A percentile compares a stretch with the other conserved stretches of the same genome.
These are phyloP conservation scores for Ustilago vetiveriae DNA, from an alignment of 1,284 basidiomycete species.

Conservation along the genomic window DNA sequence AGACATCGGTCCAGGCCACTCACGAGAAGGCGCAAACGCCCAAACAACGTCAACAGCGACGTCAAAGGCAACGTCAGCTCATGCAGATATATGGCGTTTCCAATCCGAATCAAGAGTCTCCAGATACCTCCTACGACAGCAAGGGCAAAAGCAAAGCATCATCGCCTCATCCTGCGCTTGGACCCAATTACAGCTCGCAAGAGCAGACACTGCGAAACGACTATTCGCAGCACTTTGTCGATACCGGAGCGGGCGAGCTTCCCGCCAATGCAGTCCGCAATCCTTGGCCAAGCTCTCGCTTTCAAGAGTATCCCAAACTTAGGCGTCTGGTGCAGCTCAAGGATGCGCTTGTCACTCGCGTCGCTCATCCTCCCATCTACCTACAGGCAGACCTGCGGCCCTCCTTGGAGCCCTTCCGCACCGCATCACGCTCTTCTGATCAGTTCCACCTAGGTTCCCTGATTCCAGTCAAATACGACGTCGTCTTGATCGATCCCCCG, in stretches of 20 bases:
- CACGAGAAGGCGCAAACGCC: conserved; percentile 12
- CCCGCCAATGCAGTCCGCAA: conserved; percentile 63
- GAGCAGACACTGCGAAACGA: conserved; percentile 96
- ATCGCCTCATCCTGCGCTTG: conserved; percentile 7
- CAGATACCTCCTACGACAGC: neutral
- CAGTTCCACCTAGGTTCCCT: conserved; percentile 52
- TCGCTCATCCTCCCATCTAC: conserved; percentile 58
- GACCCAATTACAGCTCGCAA: conserved; percentile 71
- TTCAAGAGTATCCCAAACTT: conserved; percentile 76
- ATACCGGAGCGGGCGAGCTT: conserved; percentile 66
- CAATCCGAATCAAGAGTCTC: neutral
- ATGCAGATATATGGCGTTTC: conserved; percentile 7
- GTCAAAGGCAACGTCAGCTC: conserved; percentile 2
- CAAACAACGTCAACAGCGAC: conserved; percentile 5
- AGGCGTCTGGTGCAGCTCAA: conserved; percentile 58
- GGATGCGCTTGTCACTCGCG: conserved; percentile 43
- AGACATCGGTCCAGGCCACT: neutral
- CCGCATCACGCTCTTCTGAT: conserved; percentile 8
- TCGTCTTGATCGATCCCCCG: conserved; percentile 90
- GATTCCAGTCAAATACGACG: conserved; percentile 82
- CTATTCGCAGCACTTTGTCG: conserved; percentile 88
- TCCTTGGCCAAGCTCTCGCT: conserved; percentile 74
- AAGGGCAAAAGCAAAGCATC: conserved; percentile 18
- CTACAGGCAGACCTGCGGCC: conserved; percentile 50
- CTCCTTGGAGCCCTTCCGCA: conserved; percentile 27